Percentiles rank a stretch among this genome's conserved stretches.
Evolutionary conservation across 1,284 basidiomycete genomes (phyloP).

Genomic region (Apiotrichum laibachii): DNA sequence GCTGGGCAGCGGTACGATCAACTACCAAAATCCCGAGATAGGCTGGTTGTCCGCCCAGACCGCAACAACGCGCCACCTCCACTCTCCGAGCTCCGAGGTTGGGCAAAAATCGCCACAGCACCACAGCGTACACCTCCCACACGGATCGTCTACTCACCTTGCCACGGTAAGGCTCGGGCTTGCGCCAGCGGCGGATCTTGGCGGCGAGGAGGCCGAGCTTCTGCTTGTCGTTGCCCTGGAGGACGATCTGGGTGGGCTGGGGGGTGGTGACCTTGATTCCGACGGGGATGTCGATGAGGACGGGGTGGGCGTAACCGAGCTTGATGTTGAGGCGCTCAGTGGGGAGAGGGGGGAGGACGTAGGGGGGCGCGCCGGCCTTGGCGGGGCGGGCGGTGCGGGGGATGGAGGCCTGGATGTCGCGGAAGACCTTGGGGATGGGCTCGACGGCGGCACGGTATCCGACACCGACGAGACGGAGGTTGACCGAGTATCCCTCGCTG

Average conservation of each 20-base stretch:
- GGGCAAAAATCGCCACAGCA: too few species aligned
- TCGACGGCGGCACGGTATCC: conserved; percentile 89
- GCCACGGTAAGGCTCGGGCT: conserved; percentile 96
- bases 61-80: too few species aligned
- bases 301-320: conserved; percentile 85
- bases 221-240: conserved; percentile 58
- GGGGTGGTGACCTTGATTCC: conserved; percentile 64
- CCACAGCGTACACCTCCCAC: too few species aligned
- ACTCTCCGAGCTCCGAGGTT: too few species aligned
- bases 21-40: too few species aligned
- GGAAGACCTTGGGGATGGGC: conserved; percentile 62
- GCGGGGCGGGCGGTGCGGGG: conserved; percentile 18
- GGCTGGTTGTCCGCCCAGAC: too few species aligned
- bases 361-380: conserved; percentile 26
- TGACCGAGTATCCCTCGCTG: conserved; percentile 77
- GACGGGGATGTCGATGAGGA: conserved; percentile 75
- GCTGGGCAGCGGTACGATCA: too few species aligned
- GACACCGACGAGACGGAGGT: conserved; percentile 87
- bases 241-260: conserved; percentile 55
- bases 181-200: conserved; percentile 75
- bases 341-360: conserved; percentile 26
- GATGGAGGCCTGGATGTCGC: conserved; percentile 35
- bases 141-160: conserved; percentile 62
- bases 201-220: conserved; percentile 82
- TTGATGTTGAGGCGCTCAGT: conserved; percentile 68